Conservation (phyloP, 139 green algal species). For the Chlorella ohadii region DNA sequence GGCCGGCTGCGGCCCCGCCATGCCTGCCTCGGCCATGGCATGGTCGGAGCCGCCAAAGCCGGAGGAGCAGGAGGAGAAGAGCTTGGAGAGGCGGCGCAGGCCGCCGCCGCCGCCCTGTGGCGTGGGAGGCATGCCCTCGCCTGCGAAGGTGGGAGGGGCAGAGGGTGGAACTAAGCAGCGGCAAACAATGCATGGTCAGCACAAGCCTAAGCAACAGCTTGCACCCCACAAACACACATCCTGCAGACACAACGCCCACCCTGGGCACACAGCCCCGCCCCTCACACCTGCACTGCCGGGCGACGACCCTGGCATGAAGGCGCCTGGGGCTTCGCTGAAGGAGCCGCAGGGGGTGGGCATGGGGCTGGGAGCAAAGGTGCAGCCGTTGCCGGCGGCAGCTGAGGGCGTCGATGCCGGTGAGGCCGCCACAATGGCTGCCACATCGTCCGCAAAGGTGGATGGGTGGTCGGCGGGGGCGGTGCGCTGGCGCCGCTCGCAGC, state of each 20-base stretch:
- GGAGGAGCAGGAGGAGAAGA: constrained; percentile 47
- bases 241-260: no score
- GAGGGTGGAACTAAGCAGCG: no score
- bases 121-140: constrained; percentile 25
- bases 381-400: background rate
- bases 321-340: background rate
- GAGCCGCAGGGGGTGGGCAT: background rate
- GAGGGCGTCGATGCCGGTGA: background rate
- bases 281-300: constrained; percentile 14
- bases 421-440: constrained; percentile 46
- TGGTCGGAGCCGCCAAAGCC: background rate
- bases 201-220: no score
- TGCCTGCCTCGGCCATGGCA: background rate
- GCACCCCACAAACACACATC: no score
- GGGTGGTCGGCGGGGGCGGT: constrained; percentile 25
- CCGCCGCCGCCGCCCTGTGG: background rate
- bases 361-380: background rate
- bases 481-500: constrained; percentile 37
- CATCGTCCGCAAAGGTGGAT: constrained; percentile 63
- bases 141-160: background rate
- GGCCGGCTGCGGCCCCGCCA: background rate
- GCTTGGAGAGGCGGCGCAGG: constrained; percentile 35
- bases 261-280: background rate
- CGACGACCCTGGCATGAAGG: constrained; percentile 15
- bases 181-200: no score